Evolutionary conservation across 495 filamentous ascomycete genomes (phyloP), one percentile per base, ranked within the genome.

Genomic region (Xylaria grammica): DNA sequence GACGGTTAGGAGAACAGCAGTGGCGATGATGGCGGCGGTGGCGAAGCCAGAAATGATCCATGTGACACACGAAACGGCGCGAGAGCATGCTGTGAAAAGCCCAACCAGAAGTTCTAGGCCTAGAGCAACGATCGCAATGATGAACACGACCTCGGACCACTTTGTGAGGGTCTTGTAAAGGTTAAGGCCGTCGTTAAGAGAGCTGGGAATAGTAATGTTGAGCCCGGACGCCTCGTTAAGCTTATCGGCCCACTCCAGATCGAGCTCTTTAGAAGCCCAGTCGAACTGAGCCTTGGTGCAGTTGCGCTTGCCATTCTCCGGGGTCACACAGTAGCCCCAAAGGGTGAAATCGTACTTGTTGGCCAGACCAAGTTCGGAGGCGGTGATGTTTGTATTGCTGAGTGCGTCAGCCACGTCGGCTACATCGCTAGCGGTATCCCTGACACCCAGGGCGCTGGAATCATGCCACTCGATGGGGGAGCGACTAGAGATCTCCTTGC

Each of bases 281-380:
- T 88, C 85, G 82, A 91, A 97, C 62, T 87, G 74, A 4, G 85
- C 75, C 77, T 90, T 81, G 38, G 77, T 84, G 79, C 88, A 87
- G 59, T 69, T 79, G 56, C 81, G 77, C 30, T 79, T 75, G 63
- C 80, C 81, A 38, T 79, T 79, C 44, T 80, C 67, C 9, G 73
- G 67, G 5, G 77, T 78, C 48, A 83, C 80, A 82, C 95, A 98
- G 85, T 93, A 97, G 72, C 90, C 90, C 90, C 90, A 96, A 29
- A 99, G 82, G 65, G 85, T 85, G 72, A 97, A 83, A 55, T 87
- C 84, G 84, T 98, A 98, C 71, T 88, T 85, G 75, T 96, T 88
- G 57, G 81, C 83, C 46, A 98, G 80, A 26, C 83, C 81, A 27
- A 88, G 80, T 10, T 88, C 80, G 1, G 73, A 60, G 26, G 85